Conservation (phyloP, 768 basidiomycete species). For the Tylopilus felleus region DNA sequence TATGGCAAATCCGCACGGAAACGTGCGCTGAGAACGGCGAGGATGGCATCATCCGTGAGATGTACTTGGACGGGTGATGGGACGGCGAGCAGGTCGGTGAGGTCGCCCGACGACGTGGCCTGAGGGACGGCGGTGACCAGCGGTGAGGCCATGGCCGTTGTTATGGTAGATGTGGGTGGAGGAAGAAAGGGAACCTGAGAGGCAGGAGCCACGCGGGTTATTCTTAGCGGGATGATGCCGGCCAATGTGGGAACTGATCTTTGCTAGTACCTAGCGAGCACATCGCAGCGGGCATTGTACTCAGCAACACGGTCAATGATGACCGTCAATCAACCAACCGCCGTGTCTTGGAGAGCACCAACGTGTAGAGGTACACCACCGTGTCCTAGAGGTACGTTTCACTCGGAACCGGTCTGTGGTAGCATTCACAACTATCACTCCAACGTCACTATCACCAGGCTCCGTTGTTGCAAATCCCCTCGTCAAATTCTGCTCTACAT, state of each 20-base stretch:
- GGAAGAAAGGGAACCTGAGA: constrained; percentile 7
- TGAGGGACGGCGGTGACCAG: constrained; percentile 30
- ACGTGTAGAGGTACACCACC: too few relatives aligned
- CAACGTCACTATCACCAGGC: not conserved
- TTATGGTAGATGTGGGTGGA: not conserved
- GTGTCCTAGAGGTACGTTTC: too few relatives aligned
- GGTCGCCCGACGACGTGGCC: constrained; percentile 46
- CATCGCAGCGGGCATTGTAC: too few relatives aligned
- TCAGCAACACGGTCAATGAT: too few relatives aligned
- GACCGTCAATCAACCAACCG: too few relatives aligned
- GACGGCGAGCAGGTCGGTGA: constrained; percentile 42
- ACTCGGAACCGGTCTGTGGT: too few relatives aligned
- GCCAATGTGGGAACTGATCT: not conserved
- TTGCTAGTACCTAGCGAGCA: too few relatives aligned
- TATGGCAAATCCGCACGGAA: constrained; percentile 58
- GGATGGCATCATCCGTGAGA: constrained; percentile 56
- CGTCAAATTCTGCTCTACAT: too few relatives aligned
- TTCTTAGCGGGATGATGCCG: not conserved
- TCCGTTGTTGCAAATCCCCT: not conserved
- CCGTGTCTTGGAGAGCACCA: too few relatives aligned
- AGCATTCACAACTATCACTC: too few relatives aligned
- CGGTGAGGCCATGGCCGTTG: constrained; percentile 37
- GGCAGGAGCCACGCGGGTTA: not conserved
- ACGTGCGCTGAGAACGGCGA: constrained; percentile 52
- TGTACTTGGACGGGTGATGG: constrained; percentile 37